Evolutionary conservation across 208 protist species (phyloP), one percentile per base, ranked within the genome.

Genomic region (Acanthamoeba triangularis): DNA sequence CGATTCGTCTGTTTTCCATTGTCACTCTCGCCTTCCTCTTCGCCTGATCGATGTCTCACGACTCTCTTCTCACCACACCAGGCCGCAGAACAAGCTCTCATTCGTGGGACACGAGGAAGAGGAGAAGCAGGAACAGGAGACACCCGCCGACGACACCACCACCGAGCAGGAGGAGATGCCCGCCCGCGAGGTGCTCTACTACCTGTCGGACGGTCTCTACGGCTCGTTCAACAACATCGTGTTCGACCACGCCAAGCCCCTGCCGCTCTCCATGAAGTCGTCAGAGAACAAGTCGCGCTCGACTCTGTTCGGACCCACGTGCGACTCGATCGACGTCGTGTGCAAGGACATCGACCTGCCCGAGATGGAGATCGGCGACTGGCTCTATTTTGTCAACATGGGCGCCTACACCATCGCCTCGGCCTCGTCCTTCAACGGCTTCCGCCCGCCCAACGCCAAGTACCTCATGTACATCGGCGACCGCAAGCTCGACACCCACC

Each of bases 151-250:
- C 16, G 87, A 91, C 69, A 82, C 56, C 2, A 74, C 14, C 69
- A 95, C 47, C 54, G 93, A 52, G 52, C 94, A 80, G 96, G 74
- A 49, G 74, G 90, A 54, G 78, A 28, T 44, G 5, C 56, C 47
- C 95, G 95, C 90, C 94, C 96, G 96, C 96, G 97, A 80, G 94
- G 54, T 97, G 61, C 37, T 97, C 63, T 98, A 98, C 76, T 99
- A 98, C 94, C 63, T 99, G 33, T 97, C 96, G 30, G 98, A 99
- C 85, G 98, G 98, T 65, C 67, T 98, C 18, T 99, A 99, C 96
- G 98, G 97, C 61, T 98, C 97, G 3, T 99, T 98, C 96, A 99
- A 99, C 96, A 97, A 96, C 92, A 97, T 99, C n/a, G 76, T 98
- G 41, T 98, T 98, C 63, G 97, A 96, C 13, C 91, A 96, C 74